Conservation (phyloP, 306 rosid species). For the Rosa chinensis region DNA sequence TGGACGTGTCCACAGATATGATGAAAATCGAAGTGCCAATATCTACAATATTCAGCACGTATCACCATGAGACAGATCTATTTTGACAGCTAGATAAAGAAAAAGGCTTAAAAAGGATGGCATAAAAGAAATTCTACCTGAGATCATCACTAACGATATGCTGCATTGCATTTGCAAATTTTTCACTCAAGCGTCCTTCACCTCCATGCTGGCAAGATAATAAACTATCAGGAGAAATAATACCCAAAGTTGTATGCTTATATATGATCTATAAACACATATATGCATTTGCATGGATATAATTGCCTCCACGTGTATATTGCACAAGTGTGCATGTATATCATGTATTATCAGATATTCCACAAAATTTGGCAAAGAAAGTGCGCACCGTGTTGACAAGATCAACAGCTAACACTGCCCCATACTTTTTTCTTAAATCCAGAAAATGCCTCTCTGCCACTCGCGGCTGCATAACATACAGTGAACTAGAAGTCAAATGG, state of each 20-base stretch:
- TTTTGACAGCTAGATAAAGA: not conserved
- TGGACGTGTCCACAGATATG: conserved; percentile 90
- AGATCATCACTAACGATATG: conserved; percentile 68
- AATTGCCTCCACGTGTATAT: not conserved
- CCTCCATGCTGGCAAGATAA: conserved; percentile 79
- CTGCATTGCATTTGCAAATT: conserved; percentile 68
- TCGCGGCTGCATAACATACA: conserved; percentile 60
- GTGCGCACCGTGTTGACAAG: conserved; percentile 77
- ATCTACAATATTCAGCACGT: conserved; percentile 50
- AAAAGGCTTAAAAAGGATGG: conserved; percentile 16
- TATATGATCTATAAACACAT: conserved; percentile 4
- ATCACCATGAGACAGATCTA: conserved; percentile 22
- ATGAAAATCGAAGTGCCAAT: conserved; percentile 96
- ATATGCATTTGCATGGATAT: not conserved
- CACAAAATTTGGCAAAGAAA: conserved; percentile 23
- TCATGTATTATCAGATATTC: not conserved
- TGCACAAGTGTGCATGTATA: not conserved
- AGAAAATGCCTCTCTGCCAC: conserved; percentile 85
- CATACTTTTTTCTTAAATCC: conserved; percentile 92
- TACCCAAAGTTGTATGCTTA: conserved; percentile 1
- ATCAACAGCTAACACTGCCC: conserved; percentile 85
- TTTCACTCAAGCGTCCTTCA: conserved; percentile 83
- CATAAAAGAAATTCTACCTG: conserved; percentile 64
- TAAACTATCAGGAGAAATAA: conserved; percentile 30
- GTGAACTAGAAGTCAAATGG: conserved; percentile 38